These are phyloP conservation scores for Penicillium chermesinum DNA, from an alignment of 495 filamentous ascomycete genomes.

Conservation along the genomic window DNA sequence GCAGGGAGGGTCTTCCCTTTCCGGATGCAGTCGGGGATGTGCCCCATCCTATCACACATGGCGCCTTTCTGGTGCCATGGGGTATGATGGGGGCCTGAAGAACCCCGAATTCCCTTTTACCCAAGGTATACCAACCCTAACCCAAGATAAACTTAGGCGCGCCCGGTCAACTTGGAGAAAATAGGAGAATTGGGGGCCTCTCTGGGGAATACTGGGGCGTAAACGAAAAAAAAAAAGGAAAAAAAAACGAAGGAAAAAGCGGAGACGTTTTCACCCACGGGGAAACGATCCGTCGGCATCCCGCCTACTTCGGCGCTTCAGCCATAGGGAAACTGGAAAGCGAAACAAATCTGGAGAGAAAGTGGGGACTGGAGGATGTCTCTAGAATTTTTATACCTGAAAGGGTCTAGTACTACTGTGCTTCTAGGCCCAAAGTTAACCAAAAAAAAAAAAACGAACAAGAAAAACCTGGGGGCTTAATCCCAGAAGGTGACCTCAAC, in stretches of 20 bases:
- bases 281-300: conserved; percentile 21
- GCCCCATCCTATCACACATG: too few species aligned
- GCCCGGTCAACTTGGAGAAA: too few species aligned
- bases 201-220: conserved; percentile 7
- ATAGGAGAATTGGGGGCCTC: neutral
- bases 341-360: conserved; percentile 2
- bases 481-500: neutral
- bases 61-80: too few species aligned
- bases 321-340: conserved; percentile 11
- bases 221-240: conserved; percentile 2
- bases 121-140: neutral
- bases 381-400: too few species aligned
- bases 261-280: conserved; percentile 7
- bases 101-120: too few species aligned
- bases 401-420: conserved; percentile 1
- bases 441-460: neutral
- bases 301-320: conserved; percentile 9
- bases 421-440: too few species aligned
- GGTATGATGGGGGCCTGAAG: too few species aligned
- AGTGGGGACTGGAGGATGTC: neutral
- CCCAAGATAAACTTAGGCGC: too few species aligned
- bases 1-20: conserved; percentile 7
- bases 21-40: conserved; percentile 2
- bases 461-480: neutral
- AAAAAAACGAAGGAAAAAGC: conserved; percentile 3